Conservation (phyloP, 2,329 filamentous ascomycete species). For the Hyphodiscus sp. region DNA sequence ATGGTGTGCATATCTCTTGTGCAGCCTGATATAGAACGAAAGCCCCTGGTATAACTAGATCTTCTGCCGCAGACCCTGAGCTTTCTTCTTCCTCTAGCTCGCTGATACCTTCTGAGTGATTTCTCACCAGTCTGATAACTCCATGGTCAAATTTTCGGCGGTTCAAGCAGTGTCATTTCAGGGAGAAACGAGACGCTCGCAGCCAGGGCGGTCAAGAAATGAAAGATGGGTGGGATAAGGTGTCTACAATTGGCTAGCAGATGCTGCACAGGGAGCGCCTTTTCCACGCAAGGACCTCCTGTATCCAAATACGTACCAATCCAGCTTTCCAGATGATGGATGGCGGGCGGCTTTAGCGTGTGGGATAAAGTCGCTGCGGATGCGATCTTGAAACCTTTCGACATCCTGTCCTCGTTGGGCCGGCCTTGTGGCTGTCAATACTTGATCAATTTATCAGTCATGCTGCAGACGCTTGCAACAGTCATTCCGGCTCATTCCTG, state of each 20-base stretch:
- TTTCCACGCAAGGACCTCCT: not conserved
- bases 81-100: not conserved
- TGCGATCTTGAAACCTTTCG: constrained; percentile 20
- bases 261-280: not conserved
- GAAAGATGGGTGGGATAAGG: not conserved
- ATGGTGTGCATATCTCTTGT: not conserved
- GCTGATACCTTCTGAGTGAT: not conserved
- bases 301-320: not conserved
- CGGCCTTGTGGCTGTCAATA: not conserved
- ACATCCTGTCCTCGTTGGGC: constrained; percentile 13
- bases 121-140: not conserved
- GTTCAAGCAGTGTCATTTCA: not conserved
- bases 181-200: not conserved
- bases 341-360: constrained; percentile 4
- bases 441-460: constrained; percentile 1
- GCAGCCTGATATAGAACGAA: not conserved
- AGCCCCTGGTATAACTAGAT: not conserved
- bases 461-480: constrained; percentile 16
- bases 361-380: constrained; percentile 1
- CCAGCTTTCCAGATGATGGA: not conserved
- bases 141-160: not conserved
- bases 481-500: constrained; percentile 13
- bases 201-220: not conserved
- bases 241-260: not conserved
- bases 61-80: not conserved